Base-by-base conservation (phyloP, 2,329 filamentous ascomycete genomes). In the Magnaporthiopsis rhizophila region DNA sequence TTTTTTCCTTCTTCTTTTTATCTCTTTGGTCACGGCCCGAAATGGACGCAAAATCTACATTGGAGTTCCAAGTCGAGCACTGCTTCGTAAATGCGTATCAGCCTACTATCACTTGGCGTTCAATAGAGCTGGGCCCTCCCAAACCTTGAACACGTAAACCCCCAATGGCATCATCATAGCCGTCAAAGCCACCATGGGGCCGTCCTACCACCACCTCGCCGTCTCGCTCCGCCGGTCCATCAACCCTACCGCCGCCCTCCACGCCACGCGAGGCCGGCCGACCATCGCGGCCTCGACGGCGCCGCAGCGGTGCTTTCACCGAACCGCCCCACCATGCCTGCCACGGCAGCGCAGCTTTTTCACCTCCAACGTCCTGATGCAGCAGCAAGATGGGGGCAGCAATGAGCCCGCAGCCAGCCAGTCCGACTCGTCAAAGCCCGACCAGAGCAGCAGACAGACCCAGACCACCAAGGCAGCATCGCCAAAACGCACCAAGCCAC, bases 311-410 rank as follows among this genome's bases (percentile, higher is more conserved):
- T 73, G 69, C 64, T 81, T 85, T 67, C 82, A 84, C 73, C 74
- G 80, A 66, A 81, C 79, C 57, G 72, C 78, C 2, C 64, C 78
- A 1, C 71, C 75, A 11, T 71, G 72, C 61, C 69, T 79, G n/a
- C 83, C 85, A 13, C 81, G 83, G 65, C 85, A 83, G 68, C 83
- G 84, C 66, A 79, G 76, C 70, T 89, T 89, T 74, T 90, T 88
- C 74, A 89, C 87, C 15, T 89, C 87, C 30, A 88, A 86, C 69
- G 78, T 84, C 2, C 79, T 81, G 66, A 75, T 87, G 12, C 80
- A 79, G 5, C 28, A 30, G 21, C 75, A 79, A 59, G 72, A 78
- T 72, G 70, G 70, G 64, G 58, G 66, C 65, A 57, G 66, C 65
- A 59, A 18, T 26, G 30, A 28, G 6, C 57, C 24, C 18, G 11